A percentile compares a stretch with the other conserved stretches of the same genome.
Evolutionary conservation across 768 basidiomycete species (phyloP).

Genomic region (Cytidiella melzeri): DNA sequence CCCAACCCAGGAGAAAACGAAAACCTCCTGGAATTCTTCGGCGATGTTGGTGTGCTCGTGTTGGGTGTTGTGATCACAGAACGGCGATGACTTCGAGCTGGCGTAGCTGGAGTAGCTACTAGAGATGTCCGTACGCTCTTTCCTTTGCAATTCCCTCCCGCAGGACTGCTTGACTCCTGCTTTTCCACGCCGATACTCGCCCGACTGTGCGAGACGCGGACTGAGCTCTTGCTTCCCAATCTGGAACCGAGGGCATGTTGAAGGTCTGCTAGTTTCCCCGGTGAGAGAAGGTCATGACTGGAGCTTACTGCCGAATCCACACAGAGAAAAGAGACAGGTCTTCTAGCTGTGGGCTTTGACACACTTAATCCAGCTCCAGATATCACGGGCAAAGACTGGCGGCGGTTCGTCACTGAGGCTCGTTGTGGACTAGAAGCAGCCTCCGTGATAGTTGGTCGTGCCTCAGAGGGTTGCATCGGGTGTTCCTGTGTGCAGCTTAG

Average conservation of each 20-base stretch:
- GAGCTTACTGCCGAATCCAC: constrained; percentile 2
- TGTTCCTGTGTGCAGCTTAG: constrained; percentile 15
- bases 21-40: constrained; percentile 10
- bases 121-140: neutral
- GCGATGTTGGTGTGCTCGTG: neutral
- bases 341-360: constrained; percentile 1
- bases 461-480: constrained; percentile 16
- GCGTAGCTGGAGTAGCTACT: neutral
- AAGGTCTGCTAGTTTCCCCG: neutral
- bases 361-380: neutral
- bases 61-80: constrained; percentile 15
- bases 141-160: too few relatives aligned
- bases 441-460: neutral
- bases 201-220: too few relatives aligned
- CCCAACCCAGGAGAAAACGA: constrained; percentile 19
- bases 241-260: neutral
- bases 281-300: neutral
- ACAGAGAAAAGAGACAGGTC: constrained; percentile 10
- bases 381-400: constrained; percentile 6
- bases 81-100: neutral
- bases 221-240: neutral
- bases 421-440: neutral
- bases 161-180: too few relatives aligned
- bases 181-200: too few relatives aligned
- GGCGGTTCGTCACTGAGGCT: neutral